Conservation (phyloP, 352 stramenopile genomes). For the Phytophthora ramorum region DNA sequence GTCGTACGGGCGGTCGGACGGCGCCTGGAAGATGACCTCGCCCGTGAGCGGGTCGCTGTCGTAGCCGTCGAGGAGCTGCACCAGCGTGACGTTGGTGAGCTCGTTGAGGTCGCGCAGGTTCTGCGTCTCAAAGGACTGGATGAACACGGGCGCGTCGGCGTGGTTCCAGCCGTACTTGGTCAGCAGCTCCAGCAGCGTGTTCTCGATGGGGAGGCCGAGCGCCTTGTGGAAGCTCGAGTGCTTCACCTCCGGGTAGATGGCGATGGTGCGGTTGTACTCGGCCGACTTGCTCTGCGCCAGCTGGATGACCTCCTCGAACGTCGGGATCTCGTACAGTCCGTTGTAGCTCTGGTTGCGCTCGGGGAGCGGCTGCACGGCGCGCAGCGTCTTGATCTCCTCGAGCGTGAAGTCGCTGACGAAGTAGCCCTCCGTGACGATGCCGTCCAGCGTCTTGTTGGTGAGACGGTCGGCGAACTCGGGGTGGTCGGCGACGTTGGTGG, state of each 20-base stretch:
- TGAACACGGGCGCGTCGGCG: conserved; percentile 65
- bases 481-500: conserved; percentile 86
- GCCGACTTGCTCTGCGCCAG: conserved; percentile 76
- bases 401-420: conserved; percentile 94
- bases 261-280: conserved; percentile 65
- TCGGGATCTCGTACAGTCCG: conserved; percentile 88
- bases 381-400: conserved; percentile 89
- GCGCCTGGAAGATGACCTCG: conserved; percentile 49
- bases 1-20: conserved; percentile 66
- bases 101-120: conserved; percentile 76
- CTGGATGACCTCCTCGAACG: conserved; percentile 89
- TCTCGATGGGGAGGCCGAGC: conserved; percentile 75
- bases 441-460: conserved; percentile 65
- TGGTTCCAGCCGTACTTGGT: conserved; percentile 73
- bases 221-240: conserved; percentile 79
- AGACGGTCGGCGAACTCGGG: conserved; percentile 76
- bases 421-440: conserved; percentile 57
- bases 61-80: conserved; percentile 79
- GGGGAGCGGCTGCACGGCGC: conserved; percentile 77
- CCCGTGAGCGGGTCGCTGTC: conserved; percentile 64
- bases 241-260: conserved; percentile 89
- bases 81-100: conserved; percentile 75
- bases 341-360: conserved; percentile 88
- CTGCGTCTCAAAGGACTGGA: conserved; percentile 80
- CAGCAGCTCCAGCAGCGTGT: conserved; percentile 82